Evolutionary conservation across 768 basidiomycete species (phyloP).

Genomic region (Melanogaster broomeanus): DNA sequence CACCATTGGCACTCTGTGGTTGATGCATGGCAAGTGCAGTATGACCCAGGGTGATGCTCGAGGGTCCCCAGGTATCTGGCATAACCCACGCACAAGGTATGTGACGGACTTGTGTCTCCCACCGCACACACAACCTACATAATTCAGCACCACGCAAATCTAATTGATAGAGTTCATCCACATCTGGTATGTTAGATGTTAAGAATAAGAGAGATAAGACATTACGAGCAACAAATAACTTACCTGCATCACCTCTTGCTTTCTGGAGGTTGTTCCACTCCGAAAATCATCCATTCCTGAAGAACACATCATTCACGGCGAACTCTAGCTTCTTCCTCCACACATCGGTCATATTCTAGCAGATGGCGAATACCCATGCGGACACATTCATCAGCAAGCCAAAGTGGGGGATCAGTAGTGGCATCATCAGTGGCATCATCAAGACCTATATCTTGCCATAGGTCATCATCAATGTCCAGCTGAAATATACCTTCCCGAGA

Average conservation of each 20-base stretch:
- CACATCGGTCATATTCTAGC: conserved; percentile 6
- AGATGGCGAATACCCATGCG: conserved; percentile 5
- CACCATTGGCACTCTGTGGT: background rate
- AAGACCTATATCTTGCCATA: conserved; percentile 36
- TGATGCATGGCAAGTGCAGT: background rate
- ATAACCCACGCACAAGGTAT: conserved; percentile 1
- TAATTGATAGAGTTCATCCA: background rate
- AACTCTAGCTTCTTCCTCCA: conserved; percentile 8
- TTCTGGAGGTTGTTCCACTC: background rate
- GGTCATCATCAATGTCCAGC: conserved; percentile 36
- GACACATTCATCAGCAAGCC: conserved; percentile 4
- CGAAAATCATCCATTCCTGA: conserved; percentile 2
- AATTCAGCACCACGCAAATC: background rate
- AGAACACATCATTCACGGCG: background rate
- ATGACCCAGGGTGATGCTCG: background rate
- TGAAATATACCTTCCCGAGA: conserved; percentile 23
- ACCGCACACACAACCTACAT: background rate
- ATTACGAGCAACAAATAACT: background rate
- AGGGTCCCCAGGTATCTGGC: conserved; percentile 4
- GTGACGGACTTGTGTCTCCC: background rate
- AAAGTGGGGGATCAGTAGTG: conserved; percentile 6
- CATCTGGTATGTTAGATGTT: too few relatives aligned
- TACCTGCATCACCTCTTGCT: background rate
- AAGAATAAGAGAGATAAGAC: background rate
- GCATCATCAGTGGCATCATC: conserved; percentile 22